These are phyloP conservation scores for Lolium perenne DNA, from an alignment of 176 grass and related monocot species.

Conservation along the genomic window DNA sequence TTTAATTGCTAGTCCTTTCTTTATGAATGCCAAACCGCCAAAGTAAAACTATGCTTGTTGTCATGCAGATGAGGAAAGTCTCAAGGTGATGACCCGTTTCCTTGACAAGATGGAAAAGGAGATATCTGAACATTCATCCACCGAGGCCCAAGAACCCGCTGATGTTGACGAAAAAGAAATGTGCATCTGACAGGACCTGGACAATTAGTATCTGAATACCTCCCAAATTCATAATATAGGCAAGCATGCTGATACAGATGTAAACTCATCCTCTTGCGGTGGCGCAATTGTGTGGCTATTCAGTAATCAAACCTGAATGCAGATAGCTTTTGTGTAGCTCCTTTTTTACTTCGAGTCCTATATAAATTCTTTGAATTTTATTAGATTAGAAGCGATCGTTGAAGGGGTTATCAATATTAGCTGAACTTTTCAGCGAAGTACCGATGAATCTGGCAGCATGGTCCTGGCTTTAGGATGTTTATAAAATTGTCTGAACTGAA, in stretches of 20 bases:
- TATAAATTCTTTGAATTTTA: not conserved
- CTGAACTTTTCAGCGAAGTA: not conserved
- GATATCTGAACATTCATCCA: conserved; percentile 6
- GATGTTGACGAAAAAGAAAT: conserved; percentile 54
- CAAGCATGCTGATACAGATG: not conserved
- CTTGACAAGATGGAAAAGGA: conserved; percentile 67
- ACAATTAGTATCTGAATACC: not conserved
- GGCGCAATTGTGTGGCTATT: not conserved
- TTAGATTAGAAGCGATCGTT: not conserved
- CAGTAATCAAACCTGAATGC: not conserved
- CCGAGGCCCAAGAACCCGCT: conserved; percentile 13
- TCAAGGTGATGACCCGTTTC: conserved; percentile 51
- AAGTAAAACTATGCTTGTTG: conserved; percentile 25
- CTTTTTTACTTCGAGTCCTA: not conserved
- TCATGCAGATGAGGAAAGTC: conserved; percentile 60
- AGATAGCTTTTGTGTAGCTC: not conserved
- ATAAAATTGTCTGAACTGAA: too few relatives aligned
- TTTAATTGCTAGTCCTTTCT: not conserved
- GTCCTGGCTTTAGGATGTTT: too few relatives aligned
- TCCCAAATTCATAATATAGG: not conserved
- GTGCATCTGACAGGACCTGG: conserved; percentile 38
- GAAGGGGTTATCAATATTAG: not conserved
- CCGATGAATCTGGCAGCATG: too few relatives aligned
- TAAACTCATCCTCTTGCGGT: conserved; percentile 18
- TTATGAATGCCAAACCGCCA: not conserved